Conservation (phyloP, 176 grass and related monocot species). For the Oryza officinalis region DNA sequence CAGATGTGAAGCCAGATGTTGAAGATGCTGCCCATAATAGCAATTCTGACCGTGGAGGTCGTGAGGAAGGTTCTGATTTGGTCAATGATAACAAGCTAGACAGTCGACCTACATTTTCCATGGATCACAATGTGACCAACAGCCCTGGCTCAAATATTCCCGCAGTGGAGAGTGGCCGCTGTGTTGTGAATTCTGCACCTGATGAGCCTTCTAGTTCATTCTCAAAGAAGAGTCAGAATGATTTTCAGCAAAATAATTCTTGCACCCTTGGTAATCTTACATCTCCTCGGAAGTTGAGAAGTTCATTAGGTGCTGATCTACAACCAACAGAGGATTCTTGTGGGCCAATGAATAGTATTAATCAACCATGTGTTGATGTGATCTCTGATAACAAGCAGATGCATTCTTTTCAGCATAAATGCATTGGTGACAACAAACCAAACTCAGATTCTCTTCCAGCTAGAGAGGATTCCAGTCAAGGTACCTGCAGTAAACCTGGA, state of each 20-base stretch:
- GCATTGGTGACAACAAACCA: constrained; percentile 32
- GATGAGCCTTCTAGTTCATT: constrained; percentile 52
- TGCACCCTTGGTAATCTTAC: constrained; percentile 26
- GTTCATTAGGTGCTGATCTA: constrained; percentile 48
- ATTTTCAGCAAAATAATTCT: constrained; percentile 37
- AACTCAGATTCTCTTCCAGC: constrained; percentile 31
- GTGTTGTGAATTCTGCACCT: constrained; percentile 57
- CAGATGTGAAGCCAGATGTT: constrained; percentile 1
- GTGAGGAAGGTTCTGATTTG: constrained; percentile 32
- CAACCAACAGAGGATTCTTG: constrained; percentile 21
- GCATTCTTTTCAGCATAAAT: constrained; percentile 22
- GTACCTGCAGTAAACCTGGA: constrained; percentile 33
- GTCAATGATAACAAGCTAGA: constrained; percentile 44
- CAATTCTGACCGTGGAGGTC: constrained; percentile 41
- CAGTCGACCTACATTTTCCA: constrained; percentile 25
- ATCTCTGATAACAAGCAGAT: constrained; percentile 38
- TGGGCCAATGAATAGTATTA: constrained; percentile 35
- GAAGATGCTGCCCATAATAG: constrained; percentile 30
- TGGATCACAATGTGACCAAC: constrained; percentile 38
- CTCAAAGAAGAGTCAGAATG: constrained; percentile 51
- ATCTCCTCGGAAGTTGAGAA: constrained; percentile 36
- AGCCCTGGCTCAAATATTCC: constrained; percentile 31
- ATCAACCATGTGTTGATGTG: constrained; percentile 43
- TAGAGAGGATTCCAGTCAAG: constrained; percentile 35
- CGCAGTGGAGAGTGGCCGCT: constrained; percentile 33